Evolutionary conservation across 2,329 filamentous ascomycete species (phyloP), one percentile per base, ranked within the genome.

Genomic region (Microdochium bolleyi): DNA sequence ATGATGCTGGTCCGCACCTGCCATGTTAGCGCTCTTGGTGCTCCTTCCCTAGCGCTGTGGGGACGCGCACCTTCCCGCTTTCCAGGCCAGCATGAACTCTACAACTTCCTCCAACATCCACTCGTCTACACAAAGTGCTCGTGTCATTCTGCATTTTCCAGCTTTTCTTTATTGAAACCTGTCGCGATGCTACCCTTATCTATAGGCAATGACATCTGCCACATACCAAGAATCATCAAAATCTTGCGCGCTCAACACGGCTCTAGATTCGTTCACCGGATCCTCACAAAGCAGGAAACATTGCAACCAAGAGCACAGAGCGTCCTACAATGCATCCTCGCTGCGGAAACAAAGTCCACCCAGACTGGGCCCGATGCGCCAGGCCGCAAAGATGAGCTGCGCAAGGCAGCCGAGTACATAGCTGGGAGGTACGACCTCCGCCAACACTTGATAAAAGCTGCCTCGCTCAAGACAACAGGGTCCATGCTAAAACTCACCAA

Each of bases 201-300:
- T 49, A 73, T 95, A 51, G 91, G 91, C 54, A 92, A 82, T 49
- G 91, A 95, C 65, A 86, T 95, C 53, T 90, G 88, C 67, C 77
- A 78, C 53, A 78, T 90, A 53, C 69, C 76, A 1, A 83, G 90
- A 52, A 82, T 95, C 54, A 70, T 74, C 55, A 66, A 68, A 21
- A 73, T 91, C 51, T 67, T 92, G 51, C 67, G 64, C 19, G 65
- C 71, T 24, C 64, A 70, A 9, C 64, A 65, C 38, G 72, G 70
- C 1, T 51, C 56, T 4, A 71, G 71, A 27, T 81, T 83, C 59
- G 63, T 82, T 50, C 61, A 66, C 10, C 74, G 75, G 53, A 61
- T 83, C 50, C 65, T 83, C 24, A 67, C 72, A 3, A 61, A 67
- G 0, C 66, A 73, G 22, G 76, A 79, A 64, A 66, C 63, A 49